Evolutionary conservation across 352 stramenopile genomes (phyloP), one percentile per base, ranked within the genome.

Genomic region (Globisporangium echinulatum): DNA sequence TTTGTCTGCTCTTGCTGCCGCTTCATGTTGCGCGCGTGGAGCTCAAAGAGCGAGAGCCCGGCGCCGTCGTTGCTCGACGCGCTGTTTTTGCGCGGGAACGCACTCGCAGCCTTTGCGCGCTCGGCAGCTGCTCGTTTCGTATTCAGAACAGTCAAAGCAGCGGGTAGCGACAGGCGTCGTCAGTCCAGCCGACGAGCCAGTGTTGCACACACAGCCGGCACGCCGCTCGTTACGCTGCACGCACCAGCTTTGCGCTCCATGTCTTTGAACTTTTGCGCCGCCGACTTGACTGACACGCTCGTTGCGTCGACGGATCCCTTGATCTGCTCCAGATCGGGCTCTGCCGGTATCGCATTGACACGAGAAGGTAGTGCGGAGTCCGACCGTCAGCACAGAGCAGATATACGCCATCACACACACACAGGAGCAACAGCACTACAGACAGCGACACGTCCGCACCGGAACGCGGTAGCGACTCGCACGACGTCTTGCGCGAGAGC

Each of bases 161-260:
- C 25, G 25, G 25, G 25, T 33, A 33, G 25, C 25, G 25, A 3
- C 25, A 33, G 25, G 25, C 25, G 25, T 33, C 25, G 25, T 33
- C 25, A 33, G 25, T 33, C 25, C 25, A 33, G 25, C 1, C 25
- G 25, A 33, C 2, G 25, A 33, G 2, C 25, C 25, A 33, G 25
- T 33, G 25, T 33, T 37, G 52, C 36, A 56, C 13, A 49, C 17
- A 37, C 36, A 33, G 4, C 7, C 14, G 3, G 7, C 13, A 54
- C 6, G 25, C 25, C 25, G 25, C 25, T 33, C 25, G 25, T 33
- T 33, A 33, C 25, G 33, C 36, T 14, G 4, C 15, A 13, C 69
- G 46, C 46, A 86, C 77, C 74, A 66, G 70, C 70, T 72, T 79
- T 79, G 46, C 76, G 75, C 54, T 88, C 79, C 74, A 86, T 81